Evolutionary conservation across 768 basidiomycete genomes (phyloP), one percentile per base, ranked within the genome.

Genomic region (Rossbeevera mucosa): DNA sequence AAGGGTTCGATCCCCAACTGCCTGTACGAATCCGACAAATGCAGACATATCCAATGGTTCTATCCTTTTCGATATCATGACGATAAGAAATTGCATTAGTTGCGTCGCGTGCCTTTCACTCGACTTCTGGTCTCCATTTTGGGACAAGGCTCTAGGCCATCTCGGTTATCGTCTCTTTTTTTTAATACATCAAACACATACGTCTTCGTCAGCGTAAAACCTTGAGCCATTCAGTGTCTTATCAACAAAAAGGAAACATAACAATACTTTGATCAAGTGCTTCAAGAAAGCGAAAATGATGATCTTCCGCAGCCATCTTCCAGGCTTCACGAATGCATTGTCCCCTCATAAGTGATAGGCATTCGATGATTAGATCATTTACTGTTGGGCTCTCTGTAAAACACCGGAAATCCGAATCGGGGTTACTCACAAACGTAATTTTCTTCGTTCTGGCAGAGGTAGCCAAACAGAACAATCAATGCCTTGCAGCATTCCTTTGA

Each of bases 401-500:
- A 2, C 33, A 38, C 43, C 20, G 7, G 9, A 24, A 56, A 49
- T 25, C n/a, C 11, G 36, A 44, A 18, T 16, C 28, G 0, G 13
- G 13, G 18, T 11, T 11, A 58, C 69, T 58, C 42, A 58, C 67
- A 31, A 54, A 30, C 31, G 41, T 50, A 20, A 51, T 53, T 16
- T 31, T 59, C 57, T 25, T 59, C 69, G n/a, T 53, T 48, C 44
- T 50, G 59, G 21, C 59, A 65, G 25, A 58, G 20, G 47, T 54
- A 51, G 8, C 59, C 59, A 28, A 67, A 67, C 25, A 68, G 67
- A 45, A 59, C 43, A 1, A 66, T 56, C 47, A 68, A 50, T n/a
- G 51, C 54, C 49, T 59, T 67, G 44, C 69, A 67, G 48, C 64
- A 71, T 42, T 69, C 67, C 21, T 26, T 51, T 16, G 68, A 69